These are phyloP conservation scores for Fusarium pininemorale DNA, from an alignment of 2,329 filamentous ascomycete species.

Conservation along the genomic window DNA sequence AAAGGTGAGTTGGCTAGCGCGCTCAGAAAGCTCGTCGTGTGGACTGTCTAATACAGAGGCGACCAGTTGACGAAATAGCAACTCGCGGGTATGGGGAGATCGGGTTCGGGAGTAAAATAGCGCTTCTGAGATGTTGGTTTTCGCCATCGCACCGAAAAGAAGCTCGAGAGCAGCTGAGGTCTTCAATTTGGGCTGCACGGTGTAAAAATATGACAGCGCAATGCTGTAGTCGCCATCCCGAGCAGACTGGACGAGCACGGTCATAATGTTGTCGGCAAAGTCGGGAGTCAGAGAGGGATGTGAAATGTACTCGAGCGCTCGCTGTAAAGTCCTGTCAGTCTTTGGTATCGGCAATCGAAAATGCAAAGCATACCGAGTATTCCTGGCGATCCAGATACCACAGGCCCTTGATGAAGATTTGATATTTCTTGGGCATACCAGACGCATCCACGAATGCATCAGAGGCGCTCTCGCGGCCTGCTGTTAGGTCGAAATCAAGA, in stretches of 20 bases:
- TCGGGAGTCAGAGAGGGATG: conserved; percentile 83
- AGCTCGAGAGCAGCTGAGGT: conserved; percentile 68
- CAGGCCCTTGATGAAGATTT: conserved; percentile 81
- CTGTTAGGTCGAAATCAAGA: conserved; percentile 72
- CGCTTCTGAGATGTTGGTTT: conserved; percentile 74
- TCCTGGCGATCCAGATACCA: conserved; percentile 81
- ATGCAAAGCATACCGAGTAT: conserved; percentile 61
- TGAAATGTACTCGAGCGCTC: conserved; percentile 78
- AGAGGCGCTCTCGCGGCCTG: conserved; percentile 60
- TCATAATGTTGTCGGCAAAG: conserved; percentile 84
- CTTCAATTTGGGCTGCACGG: conserved; percentile 77
- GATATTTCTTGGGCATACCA: conserved; percentile 78
- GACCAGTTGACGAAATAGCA: conserved; percentile 74
- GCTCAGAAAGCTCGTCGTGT: conserved; percentile 57
- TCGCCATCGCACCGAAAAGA: conserved; percentile 75
- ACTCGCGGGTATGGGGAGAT: conserved; percentile 67
- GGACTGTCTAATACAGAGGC: conserved; percentile 61
- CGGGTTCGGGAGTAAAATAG: conserved; percentile 77
- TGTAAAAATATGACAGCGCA: conserved; percentile 81
- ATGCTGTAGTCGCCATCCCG: conserved; percentile 69
- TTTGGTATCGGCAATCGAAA: accelerated
- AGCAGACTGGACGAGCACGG: conserved; percentile 70
- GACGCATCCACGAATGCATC: conserved; percentile 68
- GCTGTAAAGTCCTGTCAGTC: conserved; percentile 48
- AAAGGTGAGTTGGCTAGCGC: conserved; percentile 75